phyloP scores from a whole-genome alignment of 805 yeast species.

The Brettanomyces nanus region DNA sequence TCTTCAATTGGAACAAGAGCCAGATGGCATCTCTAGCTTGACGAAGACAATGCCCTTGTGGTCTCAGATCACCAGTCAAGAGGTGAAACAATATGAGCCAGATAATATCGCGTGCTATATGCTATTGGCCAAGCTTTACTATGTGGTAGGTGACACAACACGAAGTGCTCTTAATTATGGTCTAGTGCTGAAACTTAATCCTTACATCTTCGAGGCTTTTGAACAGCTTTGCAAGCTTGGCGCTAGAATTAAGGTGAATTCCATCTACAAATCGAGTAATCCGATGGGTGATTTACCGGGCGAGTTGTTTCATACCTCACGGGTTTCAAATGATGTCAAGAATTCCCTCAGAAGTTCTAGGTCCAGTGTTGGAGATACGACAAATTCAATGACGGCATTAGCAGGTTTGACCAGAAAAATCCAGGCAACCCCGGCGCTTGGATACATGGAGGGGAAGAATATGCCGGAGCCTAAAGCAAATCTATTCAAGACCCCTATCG shows the following conservation, averaged over 20 bases:
- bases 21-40: slow-evolving; percentile 55
- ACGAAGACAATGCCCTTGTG: slow-evolving; percentile 30
- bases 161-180: slow-evolving; percentile 63
- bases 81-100: slow-evolving; percentile 33
- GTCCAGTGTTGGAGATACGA: no score
- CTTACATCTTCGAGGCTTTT: slow-evolving; percentile 81
- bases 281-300: slow-evolving; percentile 5
- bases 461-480: no score
- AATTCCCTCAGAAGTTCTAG: neutral
- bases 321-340: no score
- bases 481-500: slow-evolving; percentile 13
- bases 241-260: slow-evolving; percentile 53
- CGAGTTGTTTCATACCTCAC: slow-evolving; percentile 3
- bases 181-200: slow-evolving; percentile 64
- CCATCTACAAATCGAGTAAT: slow-evolving; percentile 34
- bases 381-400: neutral
- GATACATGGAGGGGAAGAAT: no score
- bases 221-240: slow-evolving; percentile 68
- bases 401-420: neutral
- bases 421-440: no score
- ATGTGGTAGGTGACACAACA: slow-evolving; percentile 47
- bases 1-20: slow-evolving; percentile 40
- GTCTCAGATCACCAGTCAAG: slow-evolving; percentile 12
- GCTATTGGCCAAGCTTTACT: slow-evolving; percentile 62
- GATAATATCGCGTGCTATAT: slow-evolving; percentile 63